These are phyloP conservation scores for Yamadazyma triangularis DNA, from an alignment of 1,139 yeast species.

Conservation along the genomic window DNA sequence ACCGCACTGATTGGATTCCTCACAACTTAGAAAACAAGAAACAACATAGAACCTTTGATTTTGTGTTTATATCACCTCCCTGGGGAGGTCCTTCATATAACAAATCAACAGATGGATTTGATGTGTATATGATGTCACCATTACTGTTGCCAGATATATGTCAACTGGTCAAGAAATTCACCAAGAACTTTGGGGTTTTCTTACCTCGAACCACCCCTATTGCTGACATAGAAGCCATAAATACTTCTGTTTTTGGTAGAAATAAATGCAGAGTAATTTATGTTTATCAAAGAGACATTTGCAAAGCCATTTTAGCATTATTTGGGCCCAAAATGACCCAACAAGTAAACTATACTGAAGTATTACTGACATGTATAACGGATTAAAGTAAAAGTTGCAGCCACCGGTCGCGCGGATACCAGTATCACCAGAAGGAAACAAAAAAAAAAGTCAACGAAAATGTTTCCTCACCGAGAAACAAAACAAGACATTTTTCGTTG, in stretches of 20 bases:
- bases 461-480: too few relatives aligned
- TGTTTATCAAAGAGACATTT: slow-evolving; percentile 35
- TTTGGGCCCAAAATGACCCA: slow-evolving; percentile 40
- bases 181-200: slow-evolving; percentile 59
- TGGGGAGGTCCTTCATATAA: slow-evolving; percentile 92
- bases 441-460: too few relatives aligned
- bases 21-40: slow-evolving; percentile 11
- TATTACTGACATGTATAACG: too few relatives aligned
- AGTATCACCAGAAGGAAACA: too few relatives aligned
- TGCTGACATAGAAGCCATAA: slow-evolving; percentile 48
- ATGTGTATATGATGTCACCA: slow-evolving; percentile 43
- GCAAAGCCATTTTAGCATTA: slow-evolving; percentile 54
- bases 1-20: slow-evolving; percentile 29
- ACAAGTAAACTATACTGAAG: slow-evolving; percentile 8
- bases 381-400: slow-evolving; percentile 3
- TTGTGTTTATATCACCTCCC: slow-evolving; percentile 85
- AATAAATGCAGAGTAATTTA: slow-evolving; percentile 47
- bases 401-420: too few relatives aligned
- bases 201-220: slow-evolving; percentile 71
- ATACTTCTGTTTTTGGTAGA: slow-evolving; percentile 43
- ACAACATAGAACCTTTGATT: slow-evolving; percentile 41
- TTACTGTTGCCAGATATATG: slow-evolving; percentile 45
- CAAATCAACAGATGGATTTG: slow-evolving; percentile 36
- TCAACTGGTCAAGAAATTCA: slow-evolving; percentile 33
- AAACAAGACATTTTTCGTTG: slow-evolving; percentile 3